These are phyloP conservation scores for Iris pallida DNA, from an alignment of 116 monocot species.

Conservation along the genomic window DNA sequence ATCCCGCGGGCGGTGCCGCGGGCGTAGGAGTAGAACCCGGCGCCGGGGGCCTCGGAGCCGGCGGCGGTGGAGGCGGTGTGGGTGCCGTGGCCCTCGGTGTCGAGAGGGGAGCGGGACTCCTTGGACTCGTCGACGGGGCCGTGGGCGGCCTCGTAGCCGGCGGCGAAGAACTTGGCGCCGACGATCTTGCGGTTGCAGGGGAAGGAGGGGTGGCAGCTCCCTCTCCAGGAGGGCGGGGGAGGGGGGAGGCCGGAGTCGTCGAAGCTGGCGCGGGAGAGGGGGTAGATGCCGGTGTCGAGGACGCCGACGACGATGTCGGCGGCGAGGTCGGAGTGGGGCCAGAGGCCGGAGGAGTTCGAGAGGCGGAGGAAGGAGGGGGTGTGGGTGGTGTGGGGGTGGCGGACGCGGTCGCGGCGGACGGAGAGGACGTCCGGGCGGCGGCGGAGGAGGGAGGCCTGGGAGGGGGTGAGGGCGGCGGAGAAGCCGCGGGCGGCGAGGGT, in stretches of 20 bases:
- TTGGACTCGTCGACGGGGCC: conserved; percentile 55
- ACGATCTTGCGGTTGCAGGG: conserved; percentile 78
- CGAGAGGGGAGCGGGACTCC: conserved; percentile 77
- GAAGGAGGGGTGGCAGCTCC: conserved; percentile 30
- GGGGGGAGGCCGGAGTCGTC: conserved; percentile 35
- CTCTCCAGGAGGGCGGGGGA: conserved; percentile 40
- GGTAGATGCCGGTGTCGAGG: conserved; percentile 84
- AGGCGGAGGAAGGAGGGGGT: conserved; percentile 67
- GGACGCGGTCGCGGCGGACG: conserved; percentile 46
- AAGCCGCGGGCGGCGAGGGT: conserved; percentile 49
- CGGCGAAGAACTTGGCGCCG: conserved; percentile 69
- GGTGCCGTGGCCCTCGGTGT: conserved; percentile 85
- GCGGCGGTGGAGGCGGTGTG: conserved; percentile 94
- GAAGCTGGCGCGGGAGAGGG: conserved; percentile 41
- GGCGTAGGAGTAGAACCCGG: conserved; percentile 59
- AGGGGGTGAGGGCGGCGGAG: conserved; percentile 56
- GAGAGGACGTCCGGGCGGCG: conserved; percentile 38
- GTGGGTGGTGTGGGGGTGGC: conserved; percentile 59
- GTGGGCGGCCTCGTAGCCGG: conserved; percentile 60
- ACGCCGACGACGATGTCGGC: conserved; percentile 60
- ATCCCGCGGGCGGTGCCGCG: conserved; percentile 67
- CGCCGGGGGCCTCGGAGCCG: conserved; percentile 46
- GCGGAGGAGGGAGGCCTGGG: conserved; percentile 44
- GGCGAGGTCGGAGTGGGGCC: conserved; percentile 60
- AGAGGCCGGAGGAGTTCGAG: conserved; percentile 48